phyloP scores from a whole-genome alignment of 208 protist species.

The Angomonas ambiguus region DNA sequence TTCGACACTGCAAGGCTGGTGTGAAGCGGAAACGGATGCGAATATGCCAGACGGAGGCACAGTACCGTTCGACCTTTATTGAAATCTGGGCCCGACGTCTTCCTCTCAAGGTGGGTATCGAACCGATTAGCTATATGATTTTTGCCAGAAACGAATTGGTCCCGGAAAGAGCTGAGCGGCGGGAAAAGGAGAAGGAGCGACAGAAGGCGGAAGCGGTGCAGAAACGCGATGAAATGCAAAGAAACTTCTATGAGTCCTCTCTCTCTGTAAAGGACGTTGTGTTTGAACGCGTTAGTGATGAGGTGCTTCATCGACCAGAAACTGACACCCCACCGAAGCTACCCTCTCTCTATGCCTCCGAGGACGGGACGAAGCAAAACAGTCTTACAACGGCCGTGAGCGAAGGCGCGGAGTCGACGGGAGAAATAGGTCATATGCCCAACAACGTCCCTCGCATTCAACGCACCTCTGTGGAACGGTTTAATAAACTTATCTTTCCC shows the following conservation, averaged over 20 bases:
- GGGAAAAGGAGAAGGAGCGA: slow-evolving; percentile 34
- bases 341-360: slow-evolving; percentile 3
- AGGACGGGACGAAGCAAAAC: background rate
- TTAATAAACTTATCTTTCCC: slow-evolving; percentile 78
- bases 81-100: slow-evolving; percentile 78
- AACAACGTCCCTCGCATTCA: slow-evolving; percentile 51
- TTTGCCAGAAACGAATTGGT: slow-evolving; percentile 85
- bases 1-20: slow-evolving; percentile 77
- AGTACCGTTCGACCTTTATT: slow-evolving; percentile 84
- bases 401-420: slow-evolving; percentile 37
- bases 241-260: slow-evolving; percentile 50
- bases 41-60: slow-evolving; percentile 78
- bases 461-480: slow-evolving; percentile 41
- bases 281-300: slow-evolving; percentile 81
- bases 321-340: slow-evolving; percentile 65
- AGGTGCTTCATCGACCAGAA: slow-evolving; percentile 67
- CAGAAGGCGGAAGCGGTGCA: slow-evolving; percentile 27
- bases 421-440: slow-evolving; percentile 64
- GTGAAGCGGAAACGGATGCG: slow-evolving; percentile 86
- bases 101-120: slow-evolving; percentile 79
- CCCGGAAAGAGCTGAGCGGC: slow-evolving; percentile 64
- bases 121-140: slow-evolving; percentile 81
- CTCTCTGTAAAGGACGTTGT: slow-evolving; percentile 81
- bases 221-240: slow-evolving; percentile 52
- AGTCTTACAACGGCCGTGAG: slow-evolving; percentile 7